Percentiles rank a stretch among this genome's conserved stretches.
Evolutionary conservation across 108 stramenopile species (phyloP).

Genomic region (Mediolabrus comicus): DNA sequence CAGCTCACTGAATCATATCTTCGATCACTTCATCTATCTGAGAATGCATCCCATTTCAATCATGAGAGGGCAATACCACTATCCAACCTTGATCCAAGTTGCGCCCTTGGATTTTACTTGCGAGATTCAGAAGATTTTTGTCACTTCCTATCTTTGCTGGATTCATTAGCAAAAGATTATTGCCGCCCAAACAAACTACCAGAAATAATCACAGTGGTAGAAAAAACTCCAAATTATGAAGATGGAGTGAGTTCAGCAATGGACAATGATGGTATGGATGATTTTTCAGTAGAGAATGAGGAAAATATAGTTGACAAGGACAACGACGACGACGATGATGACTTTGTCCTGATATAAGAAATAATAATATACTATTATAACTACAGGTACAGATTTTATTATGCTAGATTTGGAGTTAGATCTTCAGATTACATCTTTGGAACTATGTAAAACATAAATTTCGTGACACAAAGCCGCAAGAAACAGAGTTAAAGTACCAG

Average conservation of each 20-base stretch:
- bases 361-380: no score
- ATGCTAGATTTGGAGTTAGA: no score
- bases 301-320: constrained; percentile 3
- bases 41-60: constrained; percentile 33
- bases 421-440: no score
- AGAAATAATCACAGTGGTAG: constrained; percentile 67
- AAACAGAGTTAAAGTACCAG: no score
- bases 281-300: constrained; percentile 25
- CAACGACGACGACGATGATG: constrained; percentile 37
- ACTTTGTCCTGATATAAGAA: constrained; percentile 36
- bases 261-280: constrained; percentile 34
- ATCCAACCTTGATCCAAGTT: constrained; percentile 81
- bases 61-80: constrained; percentile 53
- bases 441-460: no score
- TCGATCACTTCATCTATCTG: constrained; percentile 65
- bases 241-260: constrained; percentile 53
- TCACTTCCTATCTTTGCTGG: constrained; percentile 41
- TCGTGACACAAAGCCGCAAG: no score
- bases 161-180: constrained; percentile 33
- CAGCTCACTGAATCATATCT: constrained; percentile 69
- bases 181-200: constrained; percentile 43
- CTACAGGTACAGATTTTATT: no score
- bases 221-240: constrained; percentile 73
- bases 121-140: constrained; percentile 62
- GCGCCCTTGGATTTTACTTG: constrained; percentile 88